phyloP scores from a whole-genome alignment of 768 basidiomycete genomes.

The Tremella mesenterica region DNA sequence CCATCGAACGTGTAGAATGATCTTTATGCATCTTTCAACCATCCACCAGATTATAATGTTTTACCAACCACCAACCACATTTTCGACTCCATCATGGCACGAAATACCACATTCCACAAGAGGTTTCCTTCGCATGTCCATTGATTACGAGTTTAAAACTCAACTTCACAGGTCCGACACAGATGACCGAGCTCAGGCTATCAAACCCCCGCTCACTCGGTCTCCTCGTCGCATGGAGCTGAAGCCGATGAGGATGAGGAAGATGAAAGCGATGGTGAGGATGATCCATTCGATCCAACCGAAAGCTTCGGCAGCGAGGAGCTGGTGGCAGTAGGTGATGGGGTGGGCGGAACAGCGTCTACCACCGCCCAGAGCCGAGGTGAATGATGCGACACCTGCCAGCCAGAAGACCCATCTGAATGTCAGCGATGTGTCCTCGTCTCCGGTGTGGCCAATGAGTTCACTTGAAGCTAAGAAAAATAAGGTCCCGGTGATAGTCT shows the following conservation, averaged over 20 bases:
- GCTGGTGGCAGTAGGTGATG: slow-evolving; percentile 42
- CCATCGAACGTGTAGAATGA: too few species aligned
- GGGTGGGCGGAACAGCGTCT: slow-evolving; percentile 19
- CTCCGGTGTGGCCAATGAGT: not conserved
- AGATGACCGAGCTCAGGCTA: too few species aligned
- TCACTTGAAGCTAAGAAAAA: not conserved
- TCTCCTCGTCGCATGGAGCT: slow-evolving; percentile 37
- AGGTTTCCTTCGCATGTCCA: too few species aligned
- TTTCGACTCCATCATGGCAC: too few species aligned
- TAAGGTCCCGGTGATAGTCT: too few species aligned
- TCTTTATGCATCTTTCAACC: too few species aligned
- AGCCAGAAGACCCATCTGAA: slow-evolving; percentile 44
- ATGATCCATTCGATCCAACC: slow-evolving; percentile 44
- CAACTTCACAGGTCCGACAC: too few species aligned
- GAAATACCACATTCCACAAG: too few species aligned
- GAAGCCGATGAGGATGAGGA: slow-evolving; percentile 31
- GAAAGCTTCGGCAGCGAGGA: slow-evolving; percentile 44
- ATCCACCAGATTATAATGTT: too few species aligned
- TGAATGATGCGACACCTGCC: slow-evolving; percentile 35
- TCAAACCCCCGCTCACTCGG: slow-evolving; percentile 18
- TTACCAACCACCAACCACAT: too few species aligned
- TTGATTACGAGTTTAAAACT: too few species aligned
- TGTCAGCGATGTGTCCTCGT: not conserved
- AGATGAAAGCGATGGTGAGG: slow-evolving; percentile 31
- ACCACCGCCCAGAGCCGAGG: slow-evolving; percentile 38